phyloP scores from a whole-genome alignment of 2,329 filamentous ascomycete species.

The Fusarium sp. region DNA sequence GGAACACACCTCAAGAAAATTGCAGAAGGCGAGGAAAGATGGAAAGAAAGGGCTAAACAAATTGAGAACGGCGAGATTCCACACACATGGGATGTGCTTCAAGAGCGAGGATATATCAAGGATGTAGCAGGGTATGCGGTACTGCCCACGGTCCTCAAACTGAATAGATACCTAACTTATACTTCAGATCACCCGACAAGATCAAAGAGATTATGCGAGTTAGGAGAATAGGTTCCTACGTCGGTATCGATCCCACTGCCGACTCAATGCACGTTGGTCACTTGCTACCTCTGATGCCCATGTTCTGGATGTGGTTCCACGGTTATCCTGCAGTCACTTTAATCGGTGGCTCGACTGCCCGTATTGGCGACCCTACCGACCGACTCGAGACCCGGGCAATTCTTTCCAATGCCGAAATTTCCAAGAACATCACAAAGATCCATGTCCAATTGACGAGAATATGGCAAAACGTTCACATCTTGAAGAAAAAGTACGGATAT shows the following conservation, averaged over 20 bases:
- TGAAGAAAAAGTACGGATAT: conserved; percentile 74
- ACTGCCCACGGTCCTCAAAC: neutral
- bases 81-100: conserved; percentile 71
- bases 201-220: conserved; percentile 72
- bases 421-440: conserved; percentile 74
- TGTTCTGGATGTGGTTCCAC: conserved; percentile 86
- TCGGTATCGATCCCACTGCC: conserved; percentile 85
- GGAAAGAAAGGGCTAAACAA: conserved; percentile 58
- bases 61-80: conserved; percentile 62
- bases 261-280: conserved; percentile 84
- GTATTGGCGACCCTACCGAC: conserved; percentile 82
- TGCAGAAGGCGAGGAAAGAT: conserved; percentile 55
- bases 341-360: conserved; percentile 79
- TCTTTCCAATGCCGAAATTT: conserved; percentile 62
- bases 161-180: conserved; percentile 4
- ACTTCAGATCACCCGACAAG: conserved; percentile 56
- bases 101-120: conserved; percentile 79
- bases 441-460: conserved; percentile 77
- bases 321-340: conserved; percentile 76
- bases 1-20: conserved; percentile 58
- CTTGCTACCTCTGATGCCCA: conserved; percentile 81
- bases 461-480: conserved; percentile 77
- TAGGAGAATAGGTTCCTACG: conserved; percentile 78
- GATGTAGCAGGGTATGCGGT: conserved; percentile 75
- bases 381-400: conserved; percentile 71